A percentile compares a stretch with the other conserved stretches of the same genome.
These are phyloP conservation scores for Gastrodia elata DNA, from an alignment of 106 monocot genomes.

Conservation along the genomic window DNA sequence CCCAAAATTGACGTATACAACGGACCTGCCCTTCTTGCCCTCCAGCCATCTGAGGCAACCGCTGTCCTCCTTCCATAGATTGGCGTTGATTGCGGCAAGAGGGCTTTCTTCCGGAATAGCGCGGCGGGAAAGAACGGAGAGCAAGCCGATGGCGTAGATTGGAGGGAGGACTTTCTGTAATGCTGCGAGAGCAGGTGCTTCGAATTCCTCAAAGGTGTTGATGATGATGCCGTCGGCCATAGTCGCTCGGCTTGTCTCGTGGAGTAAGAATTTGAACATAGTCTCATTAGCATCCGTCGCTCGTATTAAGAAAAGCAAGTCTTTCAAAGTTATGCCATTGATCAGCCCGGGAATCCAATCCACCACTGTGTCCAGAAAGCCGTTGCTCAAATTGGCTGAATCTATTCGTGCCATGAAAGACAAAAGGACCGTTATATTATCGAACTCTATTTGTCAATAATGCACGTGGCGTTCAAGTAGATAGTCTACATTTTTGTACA, in stretches of 20 bases:
- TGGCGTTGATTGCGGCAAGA: constrained; percentile 14
- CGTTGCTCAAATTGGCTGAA: constrained; percentile 5
- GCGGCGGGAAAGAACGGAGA: constrained; percentile 3
- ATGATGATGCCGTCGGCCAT: constrained; percentile 9
- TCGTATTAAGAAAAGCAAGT: constrained; percentile 53
- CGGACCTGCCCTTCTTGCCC: constrained; percentile 4
- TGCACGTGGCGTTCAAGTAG: too few species aligned
- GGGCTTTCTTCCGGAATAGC: constrained; percentile 8
- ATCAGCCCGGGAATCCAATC: constrained; percentile 12
- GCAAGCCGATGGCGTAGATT: constrained; percentile 20
- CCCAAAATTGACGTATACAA: constrained; percentile 16
- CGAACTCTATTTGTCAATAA: too few species aligned
- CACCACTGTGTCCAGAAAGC: constrained; percentile 7
- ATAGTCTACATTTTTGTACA: too few species aligned
- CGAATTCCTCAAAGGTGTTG: constrained; percentile 24
- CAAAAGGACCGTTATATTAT: too few species aligned
- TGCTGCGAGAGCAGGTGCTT: constrained; percentile 2
- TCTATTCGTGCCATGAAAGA: too few species aligned
- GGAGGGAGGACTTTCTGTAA: constrained; percentile 16
- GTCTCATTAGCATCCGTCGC: constrained; percentile 37
- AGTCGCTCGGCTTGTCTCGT: constrained; percentile 8
- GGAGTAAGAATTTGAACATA: constrained; percentile 17
- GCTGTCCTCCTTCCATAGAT: constrained; percentile 38
- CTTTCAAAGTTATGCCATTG: constrained; percentile 22
- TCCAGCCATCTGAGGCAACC: constrained; percentile 35